Conservation (phyloP, 495 filamentous ascomycete species). For the Thermothielavioides terrestris region DNA sequence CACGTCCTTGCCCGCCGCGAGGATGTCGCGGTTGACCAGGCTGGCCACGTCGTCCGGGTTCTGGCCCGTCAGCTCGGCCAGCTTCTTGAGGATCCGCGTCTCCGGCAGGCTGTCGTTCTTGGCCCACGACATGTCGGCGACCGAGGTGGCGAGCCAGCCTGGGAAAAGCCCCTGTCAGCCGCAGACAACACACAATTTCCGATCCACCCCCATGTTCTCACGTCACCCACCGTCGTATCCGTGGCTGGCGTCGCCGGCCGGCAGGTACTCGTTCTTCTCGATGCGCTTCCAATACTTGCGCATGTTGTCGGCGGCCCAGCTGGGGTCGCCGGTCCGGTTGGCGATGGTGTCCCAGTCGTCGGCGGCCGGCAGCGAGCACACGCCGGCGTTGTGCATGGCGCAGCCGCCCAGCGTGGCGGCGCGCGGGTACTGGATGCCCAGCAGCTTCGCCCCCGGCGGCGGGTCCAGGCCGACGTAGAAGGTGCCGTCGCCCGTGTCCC, state of each 20-base stretch:
- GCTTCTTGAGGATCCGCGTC: constrained; percentile 25
- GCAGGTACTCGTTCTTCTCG: constrained; percentile 37
- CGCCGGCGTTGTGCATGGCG: constrained; percentile 43
- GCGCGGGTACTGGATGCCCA: constrained; percentile 42
- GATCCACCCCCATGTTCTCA: too few species aligned
- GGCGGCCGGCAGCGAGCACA: constrained; percentile 33
- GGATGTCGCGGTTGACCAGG: constrained; percentile 33
- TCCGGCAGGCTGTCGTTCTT: constrained; percentile 17
- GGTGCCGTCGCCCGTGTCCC: constrained; percentile 35
- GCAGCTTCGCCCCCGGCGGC: constrained; percentile 32
- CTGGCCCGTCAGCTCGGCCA: constrained; percentile 29
- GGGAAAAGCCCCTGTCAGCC: neutral
- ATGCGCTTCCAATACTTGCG: constrained; percentile 35
- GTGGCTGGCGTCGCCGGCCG: constrained; percentile 29
- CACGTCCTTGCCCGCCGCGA: constrained; percentile 25
- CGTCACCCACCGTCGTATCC: constrained; percentile 29
- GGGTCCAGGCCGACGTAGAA: constrained; percentile 42
- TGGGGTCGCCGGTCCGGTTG: constrained; percentile 37
- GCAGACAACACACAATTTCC: neutral
- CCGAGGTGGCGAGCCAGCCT: constrained; percentile 36
- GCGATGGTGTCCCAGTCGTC: constrained; percentile 40
- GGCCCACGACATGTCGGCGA: constrained; percentile 27
- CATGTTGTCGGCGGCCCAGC: constrained; percentile 40
- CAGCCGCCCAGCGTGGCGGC: constrained; percentile 41
- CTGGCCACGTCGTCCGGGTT: constrained; percentile 23